These are phyloP conservation scores for Neurospora africana DNA, from an alignment of 495 filamentous ascomycete genomes.

Conservation along the genomic window DNA sequence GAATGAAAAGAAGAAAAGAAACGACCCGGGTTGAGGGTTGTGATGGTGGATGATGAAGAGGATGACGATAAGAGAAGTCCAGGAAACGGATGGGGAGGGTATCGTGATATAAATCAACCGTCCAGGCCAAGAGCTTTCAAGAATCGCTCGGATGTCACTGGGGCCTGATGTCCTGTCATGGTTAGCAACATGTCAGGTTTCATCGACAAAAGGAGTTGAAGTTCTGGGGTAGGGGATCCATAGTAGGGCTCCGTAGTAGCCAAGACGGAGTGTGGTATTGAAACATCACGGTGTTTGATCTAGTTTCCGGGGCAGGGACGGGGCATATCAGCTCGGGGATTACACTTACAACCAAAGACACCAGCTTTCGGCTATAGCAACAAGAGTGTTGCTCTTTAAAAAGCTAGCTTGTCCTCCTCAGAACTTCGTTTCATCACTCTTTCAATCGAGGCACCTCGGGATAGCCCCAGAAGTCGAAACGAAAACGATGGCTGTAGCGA, in stretches of 20 bases:
- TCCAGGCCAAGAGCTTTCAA: background rate
- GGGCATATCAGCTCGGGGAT: background rate
- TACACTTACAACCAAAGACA: background rate
- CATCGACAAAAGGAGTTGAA: background rate
- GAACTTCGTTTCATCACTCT: background rate
- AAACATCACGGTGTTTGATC: background rate
- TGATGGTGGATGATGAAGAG: slow-evolving; percentile 22
- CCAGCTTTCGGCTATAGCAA: background rate
- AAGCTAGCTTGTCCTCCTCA: background rate
- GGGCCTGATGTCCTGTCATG: background rate
- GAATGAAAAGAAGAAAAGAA: slow-evolving; percentile 16
- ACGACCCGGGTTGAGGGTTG: slow-evolving; percentile 12
- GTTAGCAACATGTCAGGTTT: background rate
- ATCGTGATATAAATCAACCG: background rate
- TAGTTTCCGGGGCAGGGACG: background rate
- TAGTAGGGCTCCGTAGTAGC: background rate
- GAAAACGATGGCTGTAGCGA: background rate
- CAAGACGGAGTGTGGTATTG: background rate
- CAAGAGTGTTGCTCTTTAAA: background rate
- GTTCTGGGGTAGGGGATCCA: background rate
- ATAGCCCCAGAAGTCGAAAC: background rate
- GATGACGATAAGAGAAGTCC: slow-evolving; percentile 3
- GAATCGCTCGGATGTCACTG: background rate
- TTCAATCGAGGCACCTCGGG: background rate
- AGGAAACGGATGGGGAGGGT: background rate